Evolutionary conservation across 352 stramenopile species (phyloP).

Genomic region (Thalassiosira ordinaria): DNA sequence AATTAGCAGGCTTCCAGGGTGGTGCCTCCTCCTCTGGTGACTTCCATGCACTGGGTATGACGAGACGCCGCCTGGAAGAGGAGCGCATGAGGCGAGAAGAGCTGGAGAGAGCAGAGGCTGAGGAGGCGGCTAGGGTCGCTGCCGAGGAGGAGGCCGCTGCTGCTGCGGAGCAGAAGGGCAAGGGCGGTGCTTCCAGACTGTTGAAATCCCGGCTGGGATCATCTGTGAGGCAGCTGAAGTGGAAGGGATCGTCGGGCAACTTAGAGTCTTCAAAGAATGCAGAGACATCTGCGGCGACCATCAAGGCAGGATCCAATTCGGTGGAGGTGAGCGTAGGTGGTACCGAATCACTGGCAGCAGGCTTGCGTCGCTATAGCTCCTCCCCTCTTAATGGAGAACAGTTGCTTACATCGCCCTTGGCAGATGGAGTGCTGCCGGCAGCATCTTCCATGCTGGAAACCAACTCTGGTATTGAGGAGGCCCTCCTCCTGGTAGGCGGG

Average conservation of each 20-base stretch:
- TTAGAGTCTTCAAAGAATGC: conserved; percentile 9
- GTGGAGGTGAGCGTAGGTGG: conserved; percentile 44
- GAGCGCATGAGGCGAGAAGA: conserved; percentile 48
- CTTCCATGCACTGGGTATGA: conserved; percentile 57
- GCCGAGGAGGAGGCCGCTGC: neutral
- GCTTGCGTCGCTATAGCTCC: too few relatives aligned
- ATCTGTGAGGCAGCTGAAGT: conserved; percentile 48
- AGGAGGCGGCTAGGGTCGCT: conserved; percentile 16
- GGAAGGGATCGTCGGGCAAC: conserved; percentile 39
- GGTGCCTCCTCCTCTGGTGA: conserved; percentile 25
- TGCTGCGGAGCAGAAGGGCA: neutral
- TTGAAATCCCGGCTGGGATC: conserved; percentile 45
- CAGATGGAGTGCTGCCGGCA: neutral
- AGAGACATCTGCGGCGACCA: conserved; percentile 6
- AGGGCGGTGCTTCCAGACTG: neutral
- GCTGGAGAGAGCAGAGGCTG: conserved; percentile 42
- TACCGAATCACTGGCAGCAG: neutral
- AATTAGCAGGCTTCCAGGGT: conserved; percentile 52
- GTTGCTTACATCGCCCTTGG: too few relatives aligned
- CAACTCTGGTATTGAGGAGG: conserved; percentile 41
- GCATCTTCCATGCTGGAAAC: conserved; percentile 22
- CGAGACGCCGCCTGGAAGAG: conserved; percentile 55
- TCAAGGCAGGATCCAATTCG: conserved; percentile 33
- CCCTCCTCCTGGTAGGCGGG: conserved; percentile 16
- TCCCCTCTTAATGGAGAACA: too few relatives aligned